Percentiles rank a stretch among this genome's conserved stretches.
phyloP scores from a whole-genome alignment of 495 filamentous ascomycete species.

The Hypoxylon subgilvum region DNA sequence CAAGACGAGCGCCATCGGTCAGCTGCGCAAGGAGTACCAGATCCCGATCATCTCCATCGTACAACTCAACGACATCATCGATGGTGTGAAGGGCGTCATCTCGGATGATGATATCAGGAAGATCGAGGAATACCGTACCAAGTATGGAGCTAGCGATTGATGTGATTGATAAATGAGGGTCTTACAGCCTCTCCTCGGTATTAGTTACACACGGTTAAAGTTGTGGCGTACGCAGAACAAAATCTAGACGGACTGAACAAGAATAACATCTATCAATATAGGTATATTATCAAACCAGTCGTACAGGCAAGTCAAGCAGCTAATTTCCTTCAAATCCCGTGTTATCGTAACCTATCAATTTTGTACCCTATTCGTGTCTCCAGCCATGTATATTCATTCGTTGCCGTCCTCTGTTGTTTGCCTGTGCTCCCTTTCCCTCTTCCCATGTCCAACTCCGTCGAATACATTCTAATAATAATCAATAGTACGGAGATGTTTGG shows the following conservation, averaged over 20 bases:
- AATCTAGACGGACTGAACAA: slow-evolving; percentile 10
- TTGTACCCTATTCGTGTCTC: too few species aligned
- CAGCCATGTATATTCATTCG: too few species aligned
- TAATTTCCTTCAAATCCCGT: too few species aligned
- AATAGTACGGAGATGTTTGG: too few species aligned
- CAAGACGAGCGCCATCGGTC: slow-evolving; percentile 72
- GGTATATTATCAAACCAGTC: slow-evolving; percentile 5
- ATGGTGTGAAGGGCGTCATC: slow-evolving; percentile 59
- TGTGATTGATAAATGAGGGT: neutral
- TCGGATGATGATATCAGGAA: slow-evolving; percentile 68
- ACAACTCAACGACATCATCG: slow-evolving; percentile 80
- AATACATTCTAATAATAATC: too few species aligned
- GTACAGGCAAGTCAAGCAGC: slow-evolving; percentile 6
- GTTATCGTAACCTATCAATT: too few species aligned
- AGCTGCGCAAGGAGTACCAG: slow-evolving; percentile 72
- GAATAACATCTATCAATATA: neutral
- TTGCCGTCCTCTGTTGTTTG: too few species aligned
- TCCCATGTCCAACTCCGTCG: too few species aligned
- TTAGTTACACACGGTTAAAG: slow-evolving; percentile 10
- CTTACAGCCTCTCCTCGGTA: neutral
- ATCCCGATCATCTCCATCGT: slow-evolving; percentile 63
- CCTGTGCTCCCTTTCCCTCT: too few species aligned
- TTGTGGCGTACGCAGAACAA: slow-evolving; percentile 17
- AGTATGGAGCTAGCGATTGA: slow-evolving; percentile 70
- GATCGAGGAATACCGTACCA: slow-evolving; percentile 77